phyloP scores from a whole-genome alignment of 768 basidiomycete genomes.

The Lepiota venenata region DNA sequence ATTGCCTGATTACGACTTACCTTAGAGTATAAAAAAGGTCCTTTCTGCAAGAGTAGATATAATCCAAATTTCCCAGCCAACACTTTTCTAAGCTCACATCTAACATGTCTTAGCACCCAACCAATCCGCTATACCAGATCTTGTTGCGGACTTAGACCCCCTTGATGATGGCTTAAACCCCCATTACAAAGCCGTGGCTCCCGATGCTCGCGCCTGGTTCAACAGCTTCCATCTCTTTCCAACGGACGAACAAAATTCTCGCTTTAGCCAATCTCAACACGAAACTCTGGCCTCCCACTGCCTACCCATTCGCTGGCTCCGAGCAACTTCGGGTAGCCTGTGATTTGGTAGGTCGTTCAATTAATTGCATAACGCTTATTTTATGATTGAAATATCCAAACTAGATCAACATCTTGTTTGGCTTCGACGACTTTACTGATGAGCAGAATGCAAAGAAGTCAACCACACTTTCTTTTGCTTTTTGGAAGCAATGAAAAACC shows the following conservation, averaged over 20 bases:
- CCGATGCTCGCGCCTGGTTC: slow-evolving; percentile 58
- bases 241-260: slow-evolving; percentile 53
- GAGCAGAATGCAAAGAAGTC: slow-evolving; percentile 57
- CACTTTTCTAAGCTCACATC: too few relatives aligned
- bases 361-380: background rate
- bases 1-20: too few relatives aligned
- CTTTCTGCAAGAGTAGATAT: too few relatives aligned
- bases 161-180: slow-evolving; percentile 49
- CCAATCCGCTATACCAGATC: slow-evolving; percentile 55
- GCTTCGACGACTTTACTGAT: slow-evolving; percentile 65
- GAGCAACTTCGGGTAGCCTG: slow-evolving; percentile 56
- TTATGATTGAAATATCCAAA: background rate
- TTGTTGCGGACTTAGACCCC: slow-evolving; percentile 40
- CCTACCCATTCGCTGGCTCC: slow-evolving; percentile 52
- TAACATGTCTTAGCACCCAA: too few relatives aligned
- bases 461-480: slow-evolving; percentile 48
- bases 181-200: slow-evolving; percentile 50
- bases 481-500: slow-evolving; percentile 47
- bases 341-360: slow-evolving; percentile 44
- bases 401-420: slow-evolving; percentile 58
- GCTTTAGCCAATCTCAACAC: slow-evolving; percentile 56
- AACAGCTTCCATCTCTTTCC: slow-evolving; percentile 51
- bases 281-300: slow-evolving; percentile 57
- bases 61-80: too few relatives aligned
- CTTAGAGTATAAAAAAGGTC: too few relatives aligned